Percentiles rank a stretch among this genome's conserved stretches.
These are phyloP conservation scores for Litchi chinensis DNA, from an alignment of 345 rosid genomes.

Conservation along the genomic window DNA sequence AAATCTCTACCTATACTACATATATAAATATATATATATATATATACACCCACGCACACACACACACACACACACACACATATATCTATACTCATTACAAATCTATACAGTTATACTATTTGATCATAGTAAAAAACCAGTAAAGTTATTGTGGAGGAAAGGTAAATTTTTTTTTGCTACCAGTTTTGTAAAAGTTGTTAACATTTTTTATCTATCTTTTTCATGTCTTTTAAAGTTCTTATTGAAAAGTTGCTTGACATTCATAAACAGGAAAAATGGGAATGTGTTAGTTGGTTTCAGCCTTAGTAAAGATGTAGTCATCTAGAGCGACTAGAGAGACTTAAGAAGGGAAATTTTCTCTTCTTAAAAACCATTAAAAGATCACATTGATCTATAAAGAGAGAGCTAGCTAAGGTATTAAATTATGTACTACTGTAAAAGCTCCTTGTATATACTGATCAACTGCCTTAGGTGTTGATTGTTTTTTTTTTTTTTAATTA, in stretches of 20 bases:
- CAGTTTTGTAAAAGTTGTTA: not conserved
- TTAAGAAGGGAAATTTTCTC: constrained; percentile 25
- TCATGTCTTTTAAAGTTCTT: constrained; percentile 26
- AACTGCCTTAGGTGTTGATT: too few species aligned
- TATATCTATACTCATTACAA: constrained; percentile 8
- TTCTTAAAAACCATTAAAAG: constrained; percentile 1
- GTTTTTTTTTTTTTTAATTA: too few species aligned
- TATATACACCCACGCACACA: too few species aligned
- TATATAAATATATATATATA: too few species aligned
- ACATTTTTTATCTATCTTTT: constrained; percentile 18
- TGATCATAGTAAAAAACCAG: not conserved
- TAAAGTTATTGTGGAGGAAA: not conserved
- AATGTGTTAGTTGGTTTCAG: constrained; percentile 37
- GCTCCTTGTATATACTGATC: too few species aligned
- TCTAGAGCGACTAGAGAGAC: not conserved
- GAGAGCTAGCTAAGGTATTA: constrained; percentile 27
- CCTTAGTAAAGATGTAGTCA: constrained; percentile 14
- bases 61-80: too few species aligned
- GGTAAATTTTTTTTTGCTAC: not conserved
- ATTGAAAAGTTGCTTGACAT: constrained; percentile 27
- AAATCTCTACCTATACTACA: not conserved
- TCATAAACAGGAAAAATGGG: constrained; percentile 33
- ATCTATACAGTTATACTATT: not conserved
- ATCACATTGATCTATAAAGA: not conserved
- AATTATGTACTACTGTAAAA: not conserved